These are phyloP conservation scores for Ophiognomonia clavigignenti-juglandacearum DNA, from an alignment of 2,329 filamentous ascomycete species.

Conservation along the genomic window DNA sequence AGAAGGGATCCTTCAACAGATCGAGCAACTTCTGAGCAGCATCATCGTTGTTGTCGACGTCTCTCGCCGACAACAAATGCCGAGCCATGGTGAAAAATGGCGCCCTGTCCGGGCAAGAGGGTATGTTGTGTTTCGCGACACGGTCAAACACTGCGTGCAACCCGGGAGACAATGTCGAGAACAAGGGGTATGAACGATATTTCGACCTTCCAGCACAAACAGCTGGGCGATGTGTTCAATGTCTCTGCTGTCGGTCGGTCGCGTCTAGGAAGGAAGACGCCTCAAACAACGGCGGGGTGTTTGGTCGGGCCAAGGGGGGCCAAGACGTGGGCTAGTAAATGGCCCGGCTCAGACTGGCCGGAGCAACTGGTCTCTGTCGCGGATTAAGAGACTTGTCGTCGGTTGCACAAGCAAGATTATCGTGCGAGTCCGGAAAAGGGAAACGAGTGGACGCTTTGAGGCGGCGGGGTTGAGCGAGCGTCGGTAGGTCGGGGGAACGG, in stretches of 20 bases:
- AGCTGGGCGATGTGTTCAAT: too few species aligned
- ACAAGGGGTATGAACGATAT: too few species aligned
- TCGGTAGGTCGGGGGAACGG: neutral
- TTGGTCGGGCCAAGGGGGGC: neutral
- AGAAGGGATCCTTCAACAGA: slow-evolving; percentile 47
- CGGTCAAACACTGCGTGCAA: too few species aligned
- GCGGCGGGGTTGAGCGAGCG: neutral
- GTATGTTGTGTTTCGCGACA: neutral
- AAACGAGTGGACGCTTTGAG: too few species aligned
- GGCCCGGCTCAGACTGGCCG: too few species aligned
- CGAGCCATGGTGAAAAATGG: slow-evolving; percentile 8
- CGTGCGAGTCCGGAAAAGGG: too few species aligned
- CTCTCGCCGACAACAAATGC: slow-evolving; percentile 11
- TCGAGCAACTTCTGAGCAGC: slow-evolving; percentile 39
- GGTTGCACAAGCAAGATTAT: neutral
- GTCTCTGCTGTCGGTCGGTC: too few species aligned
- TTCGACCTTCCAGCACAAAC: too few species aligned
- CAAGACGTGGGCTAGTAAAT: too few species aligned
- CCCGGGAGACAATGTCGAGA: neutral
- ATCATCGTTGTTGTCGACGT: slow-evolving; percentile 22
- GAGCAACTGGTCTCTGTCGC: neutral
- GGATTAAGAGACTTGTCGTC: neutral
- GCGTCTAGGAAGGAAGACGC: neutral
- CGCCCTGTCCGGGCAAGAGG: slow-evolving; percentile 6
- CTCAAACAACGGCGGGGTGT: neutral